Evolutionary conservation across 139 green algal genomes (phyloP), one percentile per base, ranked within the genome.

Genomic region (Yamagishiella unicocca): DNA sequence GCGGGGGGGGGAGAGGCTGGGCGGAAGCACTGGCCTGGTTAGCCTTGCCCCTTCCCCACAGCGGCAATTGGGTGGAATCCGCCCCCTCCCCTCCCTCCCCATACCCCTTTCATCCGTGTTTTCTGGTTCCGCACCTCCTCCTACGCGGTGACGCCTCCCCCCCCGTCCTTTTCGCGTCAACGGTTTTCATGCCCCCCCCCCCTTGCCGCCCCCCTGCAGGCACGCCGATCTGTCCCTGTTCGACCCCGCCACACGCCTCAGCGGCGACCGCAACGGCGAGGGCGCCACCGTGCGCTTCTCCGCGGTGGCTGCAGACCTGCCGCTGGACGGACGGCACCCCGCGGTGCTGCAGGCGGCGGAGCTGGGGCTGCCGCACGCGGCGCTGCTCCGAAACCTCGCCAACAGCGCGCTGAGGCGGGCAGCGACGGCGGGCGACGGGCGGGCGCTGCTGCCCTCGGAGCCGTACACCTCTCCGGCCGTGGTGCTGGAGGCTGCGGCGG

Each of bases 381-480:
- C 80, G 21, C 66, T 97, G 37, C 86, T 97, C 12, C 89, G 94
- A 21, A 91, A 93, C 84, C 83, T 97, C 6, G 73, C 96, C 54
- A 93, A 92, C 87, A 72, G 37, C 3, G 89, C 83, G 29, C 72
- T 86, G 6, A n/a, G 43, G 25, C 31, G 82, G 6, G 71, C 87
- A 7, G 85, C 67, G 40, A 54, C 66, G 22, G 67, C 82, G 17
- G 80, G 80, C n/a, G 25, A 86, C n/a, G 10, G 1, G n/a, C 61
- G 79, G 6, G 61, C 79, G 79, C 79, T 76, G 37, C 10, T 46
- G 54, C 79, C 79, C 1, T 37, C 33, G 9, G 79, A 66, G 42
- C 40, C 43, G 0, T 85, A 85, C 58, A n/a, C 2, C 8, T 66
- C 61, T 42, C 80, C 80, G 4, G 21, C 35, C 42, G 80, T 54